Percentiles rank a stretch among this genome's conserved stretches.
phyloP scores from a whole-genome alignment of 108 stramenopile genomes.

The Craspedostauros australis region DNA sequence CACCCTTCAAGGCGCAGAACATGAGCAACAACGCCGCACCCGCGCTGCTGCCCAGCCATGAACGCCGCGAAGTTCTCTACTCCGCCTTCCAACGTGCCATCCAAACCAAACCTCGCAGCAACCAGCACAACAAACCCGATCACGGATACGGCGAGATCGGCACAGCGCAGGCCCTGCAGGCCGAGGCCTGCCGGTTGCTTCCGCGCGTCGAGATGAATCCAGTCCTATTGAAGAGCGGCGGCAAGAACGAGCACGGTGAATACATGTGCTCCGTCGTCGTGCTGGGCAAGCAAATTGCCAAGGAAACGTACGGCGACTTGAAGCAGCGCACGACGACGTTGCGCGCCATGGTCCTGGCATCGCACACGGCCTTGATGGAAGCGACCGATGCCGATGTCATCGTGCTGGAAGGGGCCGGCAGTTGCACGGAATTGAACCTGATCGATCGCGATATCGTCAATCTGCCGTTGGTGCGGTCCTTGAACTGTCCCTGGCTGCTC shows the following conservation, averaged over 20 bases:
- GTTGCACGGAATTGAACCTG: constrained; percentile 34
- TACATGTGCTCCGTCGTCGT: constrained; percentile 20
- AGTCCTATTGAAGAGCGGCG: constrained; percentile 22
- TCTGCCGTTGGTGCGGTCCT: constrained; percentile 24
- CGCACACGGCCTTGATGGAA: constrained; percentile 17
- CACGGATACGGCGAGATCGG: constrained; percentile 28
- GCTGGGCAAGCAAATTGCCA: constrained; percentile 22
- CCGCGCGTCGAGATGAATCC: constrained; percentile 48
- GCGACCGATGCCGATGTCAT: constrained; percentile 26
- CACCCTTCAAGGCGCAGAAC: constrained; percentile 37
- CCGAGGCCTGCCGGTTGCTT: constrained; percentile 31
- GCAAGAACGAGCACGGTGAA: constrained; percentile 18
- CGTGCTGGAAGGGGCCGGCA: constrained; percentile 34
- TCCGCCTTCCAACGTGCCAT: constrained; percentile 10
- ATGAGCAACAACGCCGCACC: constrained; percentile 28
- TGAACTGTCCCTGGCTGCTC: constrained; percentile 35
- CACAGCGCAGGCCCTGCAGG: constrained; percentile 30
- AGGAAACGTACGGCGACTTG: constrained; percentile 24
- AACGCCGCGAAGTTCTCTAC: constrained; percentile 18
- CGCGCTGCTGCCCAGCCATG: constrained; percentile 18
- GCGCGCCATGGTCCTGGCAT: constrained; percentile 17
- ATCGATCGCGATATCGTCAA: constrained; percentile 40
- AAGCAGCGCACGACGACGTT: constrained; percentile 9
- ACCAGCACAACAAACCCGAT: not conserved
- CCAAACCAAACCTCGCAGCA: not conserved